Conservation (phyloP, 1,139 yeast species). For the Fermentozyma sake region DNA sequence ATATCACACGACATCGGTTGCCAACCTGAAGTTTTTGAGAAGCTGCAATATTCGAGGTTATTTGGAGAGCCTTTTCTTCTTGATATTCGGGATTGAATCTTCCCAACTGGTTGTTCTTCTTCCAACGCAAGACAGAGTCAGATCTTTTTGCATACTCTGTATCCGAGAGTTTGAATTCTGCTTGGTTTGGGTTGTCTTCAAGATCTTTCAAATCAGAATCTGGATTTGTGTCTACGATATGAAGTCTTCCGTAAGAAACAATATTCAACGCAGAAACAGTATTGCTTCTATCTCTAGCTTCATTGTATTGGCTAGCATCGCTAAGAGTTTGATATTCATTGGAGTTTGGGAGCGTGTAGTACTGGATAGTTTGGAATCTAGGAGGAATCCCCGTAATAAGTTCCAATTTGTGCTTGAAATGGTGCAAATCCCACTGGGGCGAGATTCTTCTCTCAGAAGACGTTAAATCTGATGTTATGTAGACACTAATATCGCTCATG, state of each 20-base stretch:
- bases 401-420: conserved; percentile 59
- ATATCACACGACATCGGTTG: conserved; percentile 38
- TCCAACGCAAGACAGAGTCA: conserved; percentile 75
- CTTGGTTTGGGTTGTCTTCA: conserved; percentile 33
- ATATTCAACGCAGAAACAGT: conserved; percentile 21
- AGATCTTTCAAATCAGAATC: conserved; percentile 43
- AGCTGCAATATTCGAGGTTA: conserved; percentile 17
- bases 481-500: conserved; percentile 50
- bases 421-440: conserved; percentile 54
- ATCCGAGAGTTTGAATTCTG: conserved; percentile 52
- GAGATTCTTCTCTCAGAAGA: conserved; percentile 70
- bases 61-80: conserved; percentile 20
- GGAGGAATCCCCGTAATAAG: conserved; percentile 78
- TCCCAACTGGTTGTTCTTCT: conserved; percentile 61
- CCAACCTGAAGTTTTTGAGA: conserved; percentile 28
- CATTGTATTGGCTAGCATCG: conserved; percentile 14
- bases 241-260: conserved; percentile 41
- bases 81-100: conserved; percentile 58
- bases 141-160: conserved; percentile 59
- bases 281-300: conserved; percentile 11
- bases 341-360: conserved; percentile 42
- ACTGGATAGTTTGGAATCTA: conserved; percentile 46
- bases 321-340: conserved; percentile 25
- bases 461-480: conserved; percentile 60
- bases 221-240: conserved; percentile 51